Evolutionary conservation across 495 filamentous ascomycete species (phyloP).

Genomic region (Choiromyces venosus): DNA sequence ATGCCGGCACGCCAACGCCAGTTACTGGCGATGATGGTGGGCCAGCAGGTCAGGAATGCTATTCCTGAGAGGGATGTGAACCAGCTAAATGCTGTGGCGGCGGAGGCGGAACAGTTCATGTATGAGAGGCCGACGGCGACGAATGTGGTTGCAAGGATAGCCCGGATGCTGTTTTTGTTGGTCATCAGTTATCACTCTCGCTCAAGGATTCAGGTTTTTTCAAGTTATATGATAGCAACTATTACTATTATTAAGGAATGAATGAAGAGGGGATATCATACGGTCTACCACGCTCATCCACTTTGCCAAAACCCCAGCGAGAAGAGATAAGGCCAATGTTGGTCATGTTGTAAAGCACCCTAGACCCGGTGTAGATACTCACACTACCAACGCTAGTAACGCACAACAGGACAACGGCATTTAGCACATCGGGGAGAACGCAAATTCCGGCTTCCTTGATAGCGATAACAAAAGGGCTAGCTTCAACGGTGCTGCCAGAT

Average conservation of each 20-base stretch:
- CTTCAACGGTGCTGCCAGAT: slow-evolving; percentile 49
- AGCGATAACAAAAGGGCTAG: slow-evolving; percentile 71
- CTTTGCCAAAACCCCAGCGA: slow-evolving; percentile 19
- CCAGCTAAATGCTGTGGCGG: slow-evolving; percentile 27
- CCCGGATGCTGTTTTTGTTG: slow-evolving; percentile 8
- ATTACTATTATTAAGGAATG: neutral
- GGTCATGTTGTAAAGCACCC: slow-evolving; percentile 43
- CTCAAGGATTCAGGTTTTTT: neutral
- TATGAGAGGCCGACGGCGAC: slow-evolving; percentile 25
- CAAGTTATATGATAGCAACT: neutral
- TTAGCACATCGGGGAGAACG: slow-evolving; percentile 67
- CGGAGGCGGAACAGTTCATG: slow-evolving; percentile 23
- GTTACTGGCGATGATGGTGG: slow-evolving; percentile 24
- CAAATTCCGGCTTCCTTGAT: slow-evolving; percentile 60
- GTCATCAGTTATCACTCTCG: neutral
- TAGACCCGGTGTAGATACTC: slow-evolving; percentile 42
- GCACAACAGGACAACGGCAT: slow-evolving; percentile 61
- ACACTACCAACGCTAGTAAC: slow-evolving; percentile 43
- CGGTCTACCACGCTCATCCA: slow-evolving; percentile 25
- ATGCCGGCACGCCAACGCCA: slow-evolving; percentile 29
- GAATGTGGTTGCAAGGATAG: slow-evolving; percentile 18
- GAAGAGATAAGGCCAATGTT: slow-evolving; percentile 30
- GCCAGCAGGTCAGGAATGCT: slow-evolving; percentile 26
- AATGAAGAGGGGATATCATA: slow-evolving; percentile 5
- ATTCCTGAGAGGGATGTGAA: slow-evolving; percentile 28